These are phyloP conservation scores for Aspergillus versicolor DNA, from an alignment of 2,329 filamentous ascomycete species.

Conservation along the genomic window DNA sequence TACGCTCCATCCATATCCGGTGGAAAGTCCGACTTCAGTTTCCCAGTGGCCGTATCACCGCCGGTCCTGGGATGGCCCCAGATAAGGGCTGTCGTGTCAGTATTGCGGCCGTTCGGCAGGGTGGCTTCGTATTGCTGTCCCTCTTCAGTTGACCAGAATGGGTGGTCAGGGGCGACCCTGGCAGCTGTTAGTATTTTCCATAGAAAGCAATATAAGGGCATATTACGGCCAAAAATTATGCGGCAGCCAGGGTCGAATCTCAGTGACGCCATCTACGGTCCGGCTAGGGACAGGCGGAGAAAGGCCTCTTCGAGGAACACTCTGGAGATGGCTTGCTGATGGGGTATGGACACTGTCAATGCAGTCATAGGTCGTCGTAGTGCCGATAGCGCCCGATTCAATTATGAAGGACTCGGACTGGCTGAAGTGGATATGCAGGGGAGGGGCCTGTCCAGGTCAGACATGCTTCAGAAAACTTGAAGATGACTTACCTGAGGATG, in stretches of 20 bases:
- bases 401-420: constrained; percentile 10
- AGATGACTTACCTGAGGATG: constrained; percentile 3
- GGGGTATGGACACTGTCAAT: constrained; percentile 10
- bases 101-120: neutral
- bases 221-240: constrained; percentile 10
- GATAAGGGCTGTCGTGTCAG: constrained; percentile 2
- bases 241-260: constrained; percentile 3
- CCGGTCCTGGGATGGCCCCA: constrained; percentile 6
- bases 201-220: too few species aligned
- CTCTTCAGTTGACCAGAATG: constrained; percentile 9
- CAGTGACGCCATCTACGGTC: neutral
- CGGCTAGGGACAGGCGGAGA: constrained; percentile 1
- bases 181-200: neutral
- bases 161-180: constrained; percentile 2
- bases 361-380: constrained; percentile 5
- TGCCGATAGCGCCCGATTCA: neutral
- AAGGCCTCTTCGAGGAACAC: neutral
- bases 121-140: neutral
- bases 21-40: constrained; percentile 3
- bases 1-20: constrained; percentile 11
- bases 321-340: neutral
- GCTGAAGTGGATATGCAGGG: constrained; percentile 9
- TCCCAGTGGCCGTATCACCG: neutral
- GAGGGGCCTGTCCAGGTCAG: neutral
- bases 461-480: neutral